phyloP scores from a whole-genome alignment of 2,329 filamentous ascomycete species.

The Akanthomyces lecanii region DNA sequence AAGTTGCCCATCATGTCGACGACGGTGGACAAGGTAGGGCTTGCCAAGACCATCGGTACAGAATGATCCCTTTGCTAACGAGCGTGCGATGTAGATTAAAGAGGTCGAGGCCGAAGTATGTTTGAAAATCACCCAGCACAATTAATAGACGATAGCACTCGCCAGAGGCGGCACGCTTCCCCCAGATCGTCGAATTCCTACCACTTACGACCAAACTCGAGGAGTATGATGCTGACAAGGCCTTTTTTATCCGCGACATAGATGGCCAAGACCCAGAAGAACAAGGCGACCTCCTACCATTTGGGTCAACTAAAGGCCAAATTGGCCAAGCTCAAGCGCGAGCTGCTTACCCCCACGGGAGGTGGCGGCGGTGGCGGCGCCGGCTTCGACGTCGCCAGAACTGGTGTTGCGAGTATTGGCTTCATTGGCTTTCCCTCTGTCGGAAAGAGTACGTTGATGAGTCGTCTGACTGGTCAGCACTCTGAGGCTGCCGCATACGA shows the following conservation, averaged over 20 bases:
- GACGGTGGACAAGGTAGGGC: constrained; percentile 85
- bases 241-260: constrained; percentile 32
- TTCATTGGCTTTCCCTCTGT: constrained; percentile 99
- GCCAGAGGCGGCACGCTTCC: background rate
- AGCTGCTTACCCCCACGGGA: constrained; percentile 80
- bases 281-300: constrained; percentile 92
- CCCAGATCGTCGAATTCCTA: background rate
- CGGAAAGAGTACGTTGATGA: constrained; percentile 98
- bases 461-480: constrained; percentile 86
- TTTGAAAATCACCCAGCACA: constrained; percentile 21
- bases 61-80: constrained; percentile 12
- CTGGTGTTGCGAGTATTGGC: constrained; percentile 92
- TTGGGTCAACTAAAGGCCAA: constrained; percentile 96
- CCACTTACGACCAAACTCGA: background rate
- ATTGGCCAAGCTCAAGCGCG: constrained; percentile 93
- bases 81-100: constrained; percentile 66
- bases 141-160: background rate
- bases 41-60: background rate
- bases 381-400: constrained; percentile 96
- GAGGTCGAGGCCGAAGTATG: constrained; percentile 90
- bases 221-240: background rate
- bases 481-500: constrained; percentile 97
- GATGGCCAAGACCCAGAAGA: constrained; percentile 97
- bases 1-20: constrained; percentile 72
- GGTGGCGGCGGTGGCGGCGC: constrained; percentile 80